Percentiles rank a stretch among this genome's conserved stretches.
Conservation (phyloP, 768 basidiomycete genomes). For the Brasilioporus rufonigricans region DNA sequence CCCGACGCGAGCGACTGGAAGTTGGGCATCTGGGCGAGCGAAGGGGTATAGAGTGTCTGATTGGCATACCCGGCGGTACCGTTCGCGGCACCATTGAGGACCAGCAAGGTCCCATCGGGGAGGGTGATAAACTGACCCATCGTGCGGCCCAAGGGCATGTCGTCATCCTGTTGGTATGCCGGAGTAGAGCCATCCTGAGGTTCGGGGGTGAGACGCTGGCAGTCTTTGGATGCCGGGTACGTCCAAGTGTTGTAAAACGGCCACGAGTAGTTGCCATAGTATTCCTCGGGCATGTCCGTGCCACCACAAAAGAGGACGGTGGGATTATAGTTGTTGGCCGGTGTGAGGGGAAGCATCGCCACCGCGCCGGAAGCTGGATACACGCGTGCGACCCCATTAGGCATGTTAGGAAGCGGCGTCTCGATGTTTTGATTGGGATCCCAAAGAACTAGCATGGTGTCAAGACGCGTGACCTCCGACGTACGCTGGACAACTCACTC, state of each 20-base stretch:
- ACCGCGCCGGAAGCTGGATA: slow-evolving; percentile 89
- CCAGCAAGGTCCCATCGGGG: slow-evolving; percentile 72
- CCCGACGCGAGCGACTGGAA: slow-evolving; percentile 75
- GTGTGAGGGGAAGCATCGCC: slow-evolving; percentile 89
- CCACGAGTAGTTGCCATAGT: slow-evolving; percentile 75
- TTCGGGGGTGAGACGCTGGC: slow-evolving; percentile 80
- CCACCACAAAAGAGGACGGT: slow-evolving; percentile 93
- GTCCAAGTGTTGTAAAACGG: slow-evolving; percentile 74
- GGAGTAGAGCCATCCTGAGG: slow-evolving; percentile 61
- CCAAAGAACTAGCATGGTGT: slow-evolving; percentile 39
- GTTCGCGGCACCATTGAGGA: slow-evolving; percentile 79
- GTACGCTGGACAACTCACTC: slow-evolving; percentile 41
- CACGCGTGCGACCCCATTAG: slow-evolving; percentile 68
- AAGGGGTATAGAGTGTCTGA: slow-evolving; percentile 42
- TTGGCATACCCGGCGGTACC: slow-evolving; percentile 88
- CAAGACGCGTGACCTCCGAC: neutral
- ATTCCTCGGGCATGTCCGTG: slow-evolving; percentile 65
- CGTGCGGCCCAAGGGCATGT: slow-evolving; percentile 67
- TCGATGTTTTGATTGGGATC: slow-evolving; percentile 56
- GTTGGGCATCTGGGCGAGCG: slow-evolving; percentile 58
- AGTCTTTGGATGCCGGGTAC: slow-evolving; percentile 66
- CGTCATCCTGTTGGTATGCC: slow-evolving; percentile 67
- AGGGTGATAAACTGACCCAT: too few relatives aligned
- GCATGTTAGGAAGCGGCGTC: slow-evolving; percentile 69
- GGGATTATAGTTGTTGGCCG: slow-evolving; percentile 82